Percentiles rank a stretch among this genome's conserved stretches.
These are phyloP conservation scores for Fusarium floridanum DNA, from an alignment of 2,329 filamentous ascomycete species.

Conservation along the genomic window DNA sequence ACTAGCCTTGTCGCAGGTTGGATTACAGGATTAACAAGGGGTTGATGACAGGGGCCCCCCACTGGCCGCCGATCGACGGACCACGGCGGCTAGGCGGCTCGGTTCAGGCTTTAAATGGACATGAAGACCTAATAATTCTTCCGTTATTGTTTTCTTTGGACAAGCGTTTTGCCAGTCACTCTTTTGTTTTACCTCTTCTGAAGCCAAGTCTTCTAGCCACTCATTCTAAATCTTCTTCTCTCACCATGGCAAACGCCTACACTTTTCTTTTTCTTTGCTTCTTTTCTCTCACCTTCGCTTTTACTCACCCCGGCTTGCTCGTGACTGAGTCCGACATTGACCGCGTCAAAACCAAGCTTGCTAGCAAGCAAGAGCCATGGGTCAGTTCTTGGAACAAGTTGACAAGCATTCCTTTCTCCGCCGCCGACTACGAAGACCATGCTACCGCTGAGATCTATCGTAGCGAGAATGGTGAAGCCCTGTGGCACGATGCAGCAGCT, in stretches of 20 bases:
- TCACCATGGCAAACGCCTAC: not conserved
- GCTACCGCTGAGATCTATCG: conserved; percentile 7
- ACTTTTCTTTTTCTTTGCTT: not conserved
- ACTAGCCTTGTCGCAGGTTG: not conserved
- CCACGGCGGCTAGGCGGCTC: not conserved
- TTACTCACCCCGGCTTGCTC: conserved; percentile 23
- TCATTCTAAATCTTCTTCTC: not conserved
- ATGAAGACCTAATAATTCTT: not conserved
- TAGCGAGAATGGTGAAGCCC: conserved; percentile 10
- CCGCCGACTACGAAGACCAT: not conserved
- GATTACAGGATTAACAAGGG: not conserved
- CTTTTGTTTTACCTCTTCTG: not conserved
- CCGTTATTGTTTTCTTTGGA: not conserved
- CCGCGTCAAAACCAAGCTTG: conserved; percentile 16
- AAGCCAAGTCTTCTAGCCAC: not conserved
- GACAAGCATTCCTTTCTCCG: conserved; percentile 16
- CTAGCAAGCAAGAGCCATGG: conserved; percentile 18
- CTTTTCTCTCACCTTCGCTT: not conserved
- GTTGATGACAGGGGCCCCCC: not conserved
- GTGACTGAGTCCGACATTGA: conserved; percentile 24
- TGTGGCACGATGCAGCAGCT: conserved; percentile 30
- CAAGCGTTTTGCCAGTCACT: not conserved
- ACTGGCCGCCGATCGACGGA: not conserved
- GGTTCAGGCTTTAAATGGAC: not conserved
- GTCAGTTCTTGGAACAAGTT: conserved; percentile 22